Conservation (phyloP, 2,329 filamentous ascomycete species). For the Nigrospora sphaerica region DNA sequence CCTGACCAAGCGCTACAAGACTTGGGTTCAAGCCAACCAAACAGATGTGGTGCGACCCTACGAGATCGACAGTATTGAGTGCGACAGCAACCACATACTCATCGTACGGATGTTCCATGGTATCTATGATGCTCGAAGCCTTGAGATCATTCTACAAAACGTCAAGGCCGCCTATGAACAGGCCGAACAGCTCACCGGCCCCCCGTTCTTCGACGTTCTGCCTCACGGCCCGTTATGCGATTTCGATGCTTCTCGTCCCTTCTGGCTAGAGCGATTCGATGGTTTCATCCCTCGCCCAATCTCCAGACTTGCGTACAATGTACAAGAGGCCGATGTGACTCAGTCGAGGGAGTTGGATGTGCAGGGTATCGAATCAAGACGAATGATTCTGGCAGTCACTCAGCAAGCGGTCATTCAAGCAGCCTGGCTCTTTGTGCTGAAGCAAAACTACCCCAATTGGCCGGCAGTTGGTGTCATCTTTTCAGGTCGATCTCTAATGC, state of each 20-base stretch:
- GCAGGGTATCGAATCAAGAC: constrained; percentile 39
- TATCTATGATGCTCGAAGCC: constrained; percentile 78
- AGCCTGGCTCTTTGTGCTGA: constrained; percentile 61
- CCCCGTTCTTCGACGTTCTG: constrained; percentile 60
- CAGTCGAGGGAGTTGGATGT: constrained; percentile 26
- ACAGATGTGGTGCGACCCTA: constrained; percentile 43
- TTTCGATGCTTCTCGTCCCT: constrained; percentile 35
- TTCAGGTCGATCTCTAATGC: constrained; percentile 68
- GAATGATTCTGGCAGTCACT: constrained; percentile 60
- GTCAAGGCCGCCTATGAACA: constrained; percentile 46
- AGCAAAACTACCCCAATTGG: constrained; percentile 36
- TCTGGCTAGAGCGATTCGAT: constrained; percentile 60
- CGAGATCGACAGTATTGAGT: constrained; percentile 35
- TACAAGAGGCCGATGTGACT: constrained; percentile 9
- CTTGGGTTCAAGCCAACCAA: constrained; percentile 50
- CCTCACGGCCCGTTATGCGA: constrained; percentile 59
- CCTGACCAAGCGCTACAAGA: constrained; percentile 23
- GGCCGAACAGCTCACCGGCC: constrained; percentile 23
- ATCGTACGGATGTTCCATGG: constrained; percentile 74
- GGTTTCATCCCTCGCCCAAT: constrained; percentile 18
- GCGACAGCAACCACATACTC: constrained; percentile 30
- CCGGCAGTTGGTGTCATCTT: constrained; percentile 66
- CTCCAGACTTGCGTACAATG: constrained; percentile 9
- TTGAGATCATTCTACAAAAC: constrained; percentile 57
- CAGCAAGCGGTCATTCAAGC: constrained; percentile 75